Base-by-base conservation (phyloP, 768 basidiomycete genomes). In the Imleria badia region DNA sequence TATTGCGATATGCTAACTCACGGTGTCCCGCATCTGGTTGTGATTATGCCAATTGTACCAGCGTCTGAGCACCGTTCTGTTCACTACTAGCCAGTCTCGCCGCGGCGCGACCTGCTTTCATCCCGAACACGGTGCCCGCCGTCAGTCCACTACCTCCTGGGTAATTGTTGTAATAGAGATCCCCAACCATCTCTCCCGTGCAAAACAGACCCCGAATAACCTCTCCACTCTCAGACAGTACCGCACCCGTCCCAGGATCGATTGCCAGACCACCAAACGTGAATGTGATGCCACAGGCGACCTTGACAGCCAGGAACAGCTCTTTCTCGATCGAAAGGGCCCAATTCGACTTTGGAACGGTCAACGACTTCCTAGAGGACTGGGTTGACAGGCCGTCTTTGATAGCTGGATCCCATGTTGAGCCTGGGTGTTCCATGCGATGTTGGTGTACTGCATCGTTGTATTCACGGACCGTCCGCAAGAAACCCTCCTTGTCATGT, bases 201-300 rank as follows among this genome's bases (percentile, higher is more conserved):
- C 82, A 85, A 65, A 82, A 86, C 36, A 89, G 63, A 3, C 86
- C 84, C 9, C 60, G 66, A 34, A 88, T 83, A 12, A 66, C 61
- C 15, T 65, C 60, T 11, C 74, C 75, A 2, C 69, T 76, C 45
- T 64, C 60, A 0, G 75, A 76, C 1, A 85, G 45, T 7, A 87
- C 84, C 2, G 67, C 77, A 11, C 81, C 77, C 0, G 80, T 83
- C 15, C 72, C 61, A 0, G 83, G 77, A 59, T 86, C 78, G 56
- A 88, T 80, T 0, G 77, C 80, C 3, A 88, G 65, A 1, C 86
- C 86, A 1, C 86, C 85, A 71, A 87, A 88, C 2, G 85, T 88
- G 71, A 87, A 89, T 1, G 86, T 87, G 50, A 86, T 79, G 7
- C 85, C 87, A 69, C 86, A 87, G 0, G 81, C 73, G 9, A 88